A percentile compares a stretch with the other conserved stretches of the same genome.
Conservation (phyloP, 305 asterid genomes). For the Ilex paraguariensis region DNA sequence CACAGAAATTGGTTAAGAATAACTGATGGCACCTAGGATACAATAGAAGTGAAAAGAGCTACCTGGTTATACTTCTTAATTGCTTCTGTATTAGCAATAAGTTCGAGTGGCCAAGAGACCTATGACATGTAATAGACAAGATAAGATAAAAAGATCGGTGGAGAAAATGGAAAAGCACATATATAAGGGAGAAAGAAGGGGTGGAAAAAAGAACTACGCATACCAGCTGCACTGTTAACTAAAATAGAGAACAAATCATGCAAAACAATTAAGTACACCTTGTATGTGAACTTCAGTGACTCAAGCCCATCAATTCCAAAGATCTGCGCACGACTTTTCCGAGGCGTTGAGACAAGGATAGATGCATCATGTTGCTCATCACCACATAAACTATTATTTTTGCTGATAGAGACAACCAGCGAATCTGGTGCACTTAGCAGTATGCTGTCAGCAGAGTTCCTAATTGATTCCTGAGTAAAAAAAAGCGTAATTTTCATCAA, state of each 20-base stretch:
- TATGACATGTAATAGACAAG: conserved; percentile 22
- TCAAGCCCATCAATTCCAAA: conserved; percentile 77
- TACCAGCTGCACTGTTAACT: not conserved
- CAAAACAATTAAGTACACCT: conserved; percentile 35
- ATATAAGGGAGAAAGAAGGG: not conserved
- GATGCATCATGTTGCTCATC: conserved; percentile 50
- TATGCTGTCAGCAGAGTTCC: conserved; percentile 87
- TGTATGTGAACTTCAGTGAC: conserved; percentile 77
- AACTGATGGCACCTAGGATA: conserved; percentile 3
- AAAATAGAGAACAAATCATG: not conserved
- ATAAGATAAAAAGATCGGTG: conserved; percentile 1
- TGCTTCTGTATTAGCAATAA: conserved; percentile 84
- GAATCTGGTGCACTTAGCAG: conserved; percentile 76
- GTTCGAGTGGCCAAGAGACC: conserved; percentile 99
- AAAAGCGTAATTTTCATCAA: not conserved
- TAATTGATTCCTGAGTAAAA: conserved; percentile 73
- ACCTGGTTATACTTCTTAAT: conserved; percentile 97
- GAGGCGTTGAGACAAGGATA: conserved; percentile 53
- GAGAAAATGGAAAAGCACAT: not conserved
- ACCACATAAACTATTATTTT: conserved; percentile 35
- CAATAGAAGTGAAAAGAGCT: conserved; percentile 12
- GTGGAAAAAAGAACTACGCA: too few species aligned
- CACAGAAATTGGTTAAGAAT: conserved; percentile 1
- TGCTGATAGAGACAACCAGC: conserved; percentile 67
- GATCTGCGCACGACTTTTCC: conserved; percentile 59